Conservation (phyloP, 2,329 filamentous ascomycete genomes). For the Teratosphaeria pseudoeucalypti region DNA sequence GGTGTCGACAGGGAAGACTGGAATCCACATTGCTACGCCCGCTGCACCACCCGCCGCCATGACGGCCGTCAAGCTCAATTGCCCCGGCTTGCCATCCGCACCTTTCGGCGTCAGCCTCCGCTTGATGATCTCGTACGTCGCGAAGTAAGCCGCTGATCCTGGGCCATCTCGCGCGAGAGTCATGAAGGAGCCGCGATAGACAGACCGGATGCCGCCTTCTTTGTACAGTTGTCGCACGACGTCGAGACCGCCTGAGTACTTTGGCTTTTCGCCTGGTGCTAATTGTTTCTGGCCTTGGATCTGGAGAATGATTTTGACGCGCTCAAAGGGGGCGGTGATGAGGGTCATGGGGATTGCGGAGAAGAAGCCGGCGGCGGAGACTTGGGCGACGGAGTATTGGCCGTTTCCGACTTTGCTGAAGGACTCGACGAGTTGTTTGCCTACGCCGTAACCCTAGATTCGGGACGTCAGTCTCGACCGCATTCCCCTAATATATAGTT, state of each 20-base stretch:
- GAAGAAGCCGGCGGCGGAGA: slow-evolving; percentile 91
- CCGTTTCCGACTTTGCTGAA: slow-evolving; percentile 56
- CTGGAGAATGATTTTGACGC: slow-evolving; percentile 95
- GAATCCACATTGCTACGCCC: slow-evolving; percentile 98
- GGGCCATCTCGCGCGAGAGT: slow-evolving; percentile 91
- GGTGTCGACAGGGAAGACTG: slow-evolving; percentile 94
- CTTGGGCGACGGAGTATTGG: slow-evolving; percentile 71
- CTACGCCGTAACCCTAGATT: slow-evolving; percentile 80
- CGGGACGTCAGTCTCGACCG: no score
- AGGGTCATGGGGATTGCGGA: slow-evolving; percentile 93
- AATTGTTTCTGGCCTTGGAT: slow-evolving; percentile 87
- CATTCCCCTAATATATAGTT: no score
- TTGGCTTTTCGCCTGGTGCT: slow-evolving; percentile 80
- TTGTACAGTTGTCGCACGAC: slow-evolving; percentile 89
- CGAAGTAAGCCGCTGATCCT: slow-evolving; percentile 90
- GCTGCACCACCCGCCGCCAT: slow-evolving; percentile 81
- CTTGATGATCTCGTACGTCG: slow-evolving; percentile 95
- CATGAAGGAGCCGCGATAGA: slow-evolving; percentile 84
- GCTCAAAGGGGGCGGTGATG: slow-evolving; percentile 98
- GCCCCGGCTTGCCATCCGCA: slow-evolving; percentile 57
- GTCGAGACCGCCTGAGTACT: slow-evolving; percentile 77
- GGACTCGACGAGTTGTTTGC: slow-evolving; percentile 72
- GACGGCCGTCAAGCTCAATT: slow-evolving; percentile 72
- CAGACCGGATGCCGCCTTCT: slow-evolving; percentile 78
- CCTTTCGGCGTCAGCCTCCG: slow-evolving; percentile 74